Percentiles rank a stretch among this genome's conserved stretches.
These are phyloP conservation scores for Boletus smithii DNA, from an alignment of 1,284 basidiomycete species.

Conservation along the genomic window DNA sequence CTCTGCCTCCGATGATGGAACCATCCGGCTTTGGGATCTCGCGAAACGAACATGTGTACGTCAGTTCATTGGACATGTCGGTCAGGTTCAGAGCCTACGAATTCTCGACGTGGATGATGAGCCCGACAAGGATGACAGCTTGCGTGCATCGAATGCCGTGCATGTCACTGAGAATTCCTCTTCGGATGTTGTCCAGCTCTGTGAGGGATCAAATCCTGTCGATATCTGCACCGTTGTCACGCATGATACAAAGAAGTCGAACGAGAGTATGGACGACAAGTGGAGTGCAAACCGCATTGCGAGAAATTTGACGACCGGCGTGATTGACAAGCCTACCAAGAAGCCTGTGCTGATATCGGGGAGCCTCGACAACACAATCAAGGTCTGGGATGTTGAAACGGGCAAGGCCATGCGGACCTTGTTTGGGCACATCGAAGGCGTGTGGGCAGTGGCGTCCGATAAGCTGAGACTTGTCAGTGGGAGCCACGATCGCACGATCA, in stretches of 20 bases:
- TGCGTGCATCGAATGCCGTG: constrained; percentile 5
- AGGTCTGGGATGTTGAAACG: constrained; percentile 92
- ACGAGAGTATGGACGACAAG: constrained; percentile 18
- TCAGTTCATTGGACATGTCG: constrained; percentile 87
- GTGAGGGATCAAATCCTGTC: constrained; percentile 8
- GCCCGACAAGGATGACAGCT: constrained; percentile 33
- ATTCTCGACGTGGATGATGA: constrained; percentile 64
- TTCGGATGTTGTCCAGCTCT: constrained; percentile 18
- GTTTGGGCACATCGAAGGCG: constrained; percentile 96
- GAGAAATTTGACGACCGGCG: background rate
- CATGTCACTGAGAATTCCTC: constrained; percentile 19
- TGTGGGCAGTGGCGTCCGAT: constrained; percentile 94
- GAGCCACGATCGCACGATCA: constrained; percentile 91
- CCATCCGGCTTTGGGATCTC: constrained; percentile 94
- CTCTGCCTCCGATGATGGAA: constrained; percentile 93
- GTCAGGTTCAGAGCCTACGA: constrained; percentile 91
- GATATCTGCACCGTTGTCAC: constrained; percentile 33
- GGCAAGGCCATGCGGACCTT: constrained; percentile 80
- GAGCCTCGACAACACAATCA: constrained; percentile 94
- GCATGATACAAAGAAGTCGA: constrained; percentile 19
- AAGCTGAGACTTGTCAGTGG: constrained; percentile 89
- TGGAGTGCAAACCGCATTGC: constrained; percentile 4
- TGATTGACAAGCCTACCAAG: constrained; percentile 21
- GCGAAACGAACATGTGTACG: constrained; percentile 77
- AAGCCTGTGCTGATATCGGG: constrained; percentile 85